phyloP scores from a whole-genome alignment of 306 rosid genomes.

The Inga oerstediana region DNA sequence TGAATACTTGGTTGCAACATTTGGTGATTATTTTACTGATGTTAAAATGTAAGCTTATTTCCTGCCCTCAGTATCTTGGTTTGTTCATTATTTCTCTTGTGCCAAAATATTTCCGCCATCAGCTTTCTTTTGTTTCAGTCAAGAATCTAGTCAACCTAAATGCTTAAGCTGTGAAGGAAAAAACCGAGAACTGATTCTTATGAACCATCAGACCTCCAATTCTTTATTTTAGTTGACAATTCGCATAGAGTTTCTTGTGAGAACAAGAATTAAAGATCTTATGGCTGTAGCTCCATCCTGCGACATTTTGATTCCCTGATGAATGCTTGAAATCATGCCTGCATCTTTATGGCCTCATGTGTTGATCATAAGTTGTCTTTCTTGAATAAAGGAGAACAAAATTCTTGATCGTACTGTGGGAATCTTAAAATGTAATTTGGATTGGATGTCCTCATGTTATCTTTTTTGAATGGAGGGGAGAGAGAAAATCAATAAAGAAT shows the following conservation, averaged over 20 bases:
- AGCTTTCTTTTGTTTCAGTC: constrained; percentile 20
- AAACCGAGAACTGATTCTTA: not conserved
- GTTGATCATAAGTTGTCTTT: not conserved
- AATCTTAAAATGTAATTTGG: not conserved
- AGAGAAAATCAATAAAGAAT: not conserved
- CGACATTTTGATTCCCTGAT: constrained; percentile 4
- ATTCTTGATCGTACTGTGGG: not conserved
- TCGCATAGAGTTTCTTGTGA: not conserved
- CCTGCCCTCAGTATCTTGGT: constrained; percentile 24
- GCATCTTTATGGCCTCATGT: not conserved
- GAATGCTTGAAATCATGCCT: not conserved
- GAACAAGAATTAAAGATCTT: not conserved
- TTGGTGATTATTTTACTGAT: constrained; percentile 91
- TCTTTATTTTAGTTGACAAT: not conserved
- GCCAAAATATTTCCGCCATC: constrained; percentile 9
- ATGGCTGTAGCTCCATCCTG: not conserved
- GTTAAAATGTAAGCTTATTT: constrained; percentile 79
- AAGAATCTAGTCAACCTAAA: constrained; percentile 11
- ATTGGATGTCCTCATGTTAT: not conserved
- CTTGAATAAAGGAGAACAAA: not conserved
- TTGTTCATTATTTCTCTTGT: constrained; percentile 3
- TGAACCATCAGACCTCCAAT: constrained; percentile 5
- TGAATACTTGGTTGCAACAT: constrained; percentile 91
- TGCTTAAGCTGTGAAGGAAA: constrained; percentile 15
- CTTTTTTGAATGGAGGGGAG: not conserved